These are phyloP conservation scores for Kodamaea restingae DNA, from an alignment of 805 yeast species.

Conservation along the genomic window DNA sequence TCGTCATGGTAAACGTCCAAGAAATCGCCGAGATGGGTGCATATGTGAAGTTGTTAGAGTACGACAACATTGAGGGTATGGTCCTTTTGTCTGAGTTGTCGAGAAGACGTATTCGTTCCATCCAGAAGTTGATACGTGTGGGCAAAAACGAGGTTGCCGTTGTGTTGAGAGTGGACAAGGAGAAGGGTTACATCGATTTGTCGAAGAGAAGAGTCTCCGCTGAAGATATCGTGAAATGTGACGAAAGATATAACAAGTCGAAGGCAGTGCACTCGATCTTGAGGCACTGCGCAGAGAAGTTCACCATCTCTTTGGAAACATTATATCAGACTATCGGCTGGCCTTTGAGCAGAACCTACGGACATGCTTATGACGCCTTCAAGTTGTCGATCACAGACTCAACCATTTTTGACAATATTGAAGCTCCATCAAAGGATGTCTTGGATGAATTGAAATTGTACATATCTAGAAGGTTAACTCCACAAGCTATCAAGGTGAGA, in stretches of 20 bases:
- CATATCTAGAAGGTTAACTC: slow-evolving; percentile 90
- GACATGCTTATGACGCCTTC: slow-evolving; percentile 97
- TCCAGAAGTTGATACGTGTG: slow-evolving; percentile 94
- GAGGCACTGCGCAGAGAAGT: slow-evolving; percentile 97
- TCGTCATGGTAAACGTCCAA: slow-evolving; percentile 97
- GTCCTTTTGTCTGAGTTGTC: slow-evolving; percentile 91
- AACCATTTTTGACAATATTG: slow-evolving; percentile 75
- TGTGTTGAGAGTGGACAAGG: slow-evolving; percentile 96
- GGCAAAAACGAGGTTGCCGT: slow-evolving; percentile 98
- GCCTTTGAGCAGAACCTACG: slow-evolving; percentile 94
- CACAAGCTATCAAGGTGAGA: slow-evolving; percentile 95
- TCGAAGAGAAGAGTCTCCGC: slow-evolving; percentile 97
- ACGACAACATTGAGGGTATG: slow-evolving; percentile 99
- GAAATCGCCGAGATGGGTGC: slow-evolving; percentile 99
- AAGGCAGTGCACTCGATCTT: slow-evolving; percentile 97
- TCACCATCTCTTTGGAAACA: slow-evolving; percentile 78
- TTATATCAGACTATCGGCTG: slow-evolving; percentile 90
- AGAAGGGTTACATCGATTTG: slow-evolving; percentile 95
- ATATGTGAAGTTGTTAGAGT: slow-evolving; percentile 90
- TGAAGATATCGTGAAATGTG: slow-evolving; percentile 95
- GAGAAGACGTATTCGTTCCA: slow-evolving; percentile 97
- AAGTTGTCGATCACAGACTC: slow-evolving; percentile 92
- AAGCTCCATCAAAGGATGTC: slow-evolving; percentile 67
- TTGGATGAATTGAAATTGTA: slow-evolving; percentile 81
- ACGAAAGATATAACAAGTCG: slow-evolving; percentile 93